Conservation (phyloP, 164 flowering plant genomes). For the Tetrastigma voinierianum region DNA sequence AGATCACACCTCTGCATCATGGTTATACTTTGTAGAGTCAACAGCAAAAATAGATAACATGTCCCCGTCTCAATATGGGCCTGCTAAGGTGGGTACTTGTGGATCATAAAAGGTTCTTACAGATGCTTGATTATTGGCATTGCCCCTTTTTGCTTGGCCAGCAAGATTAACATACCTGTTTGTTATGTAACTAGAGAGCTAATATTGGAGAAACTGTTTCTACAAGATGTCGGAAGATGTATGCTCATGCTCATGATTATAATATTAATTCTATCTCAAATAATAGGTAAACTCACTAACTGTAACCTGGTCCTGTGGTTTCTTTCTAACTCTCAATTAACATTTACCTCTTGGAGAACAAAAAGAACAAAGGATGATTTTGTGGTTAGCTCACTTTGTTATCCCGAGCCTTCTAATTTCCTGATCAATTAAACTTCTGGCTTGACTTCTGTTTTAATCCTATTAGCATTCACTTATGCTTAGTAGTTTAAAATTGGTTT, state of each 20-base stretch:
- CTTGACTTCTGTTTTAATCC: not conserved
- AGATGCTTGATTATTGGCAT: not conserved
- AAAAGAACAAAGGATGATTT: not conserved
- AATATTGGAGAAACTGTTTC: slow-evolving; percentile 33
- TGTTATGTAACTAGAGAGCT: slow-evolving; percentile 37
- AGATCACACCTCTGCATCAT: slow-evolving; percentile 28
- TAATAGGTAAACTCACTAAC: slow-evolving; percentile 50
- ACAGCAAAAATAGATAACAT: slow-evolving; percentile 25
- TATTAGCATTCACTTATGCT: not conserved
- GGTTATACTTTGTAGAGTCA: slow-evolving; percentile 53
- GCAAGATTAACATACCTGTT: slow-evolving; percentile 10
- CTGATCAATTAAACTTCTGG: not conserved
- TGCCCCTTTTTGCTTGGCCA: not conserved
- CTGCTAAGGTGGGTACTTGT: slow-evolving; percentile 30
- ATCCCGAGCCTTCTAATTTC: not conserved
- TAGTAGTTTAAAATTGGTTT: not conserved
- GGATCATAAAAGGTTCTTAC: not conserved
- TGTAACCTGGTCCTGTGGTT: not conserved
- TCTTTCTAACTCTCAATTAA: not conserved
- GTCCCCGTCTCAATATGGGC: slow-evolving; percentile 23
- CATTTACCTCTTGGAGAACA: not conserved
- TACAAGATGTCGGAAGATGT: slow-evolving; percentile 72
- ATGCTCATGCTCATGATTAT: slow-evolving; percentile 85
- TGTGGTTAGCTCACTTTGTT: not conserved
- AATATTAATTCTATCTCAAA: slow-evolving; percentile 79